Base-by-base conservation (phyloP, 2,329 filamentous ascomycete genomes). In the Aspergillus pseudoterreus region DNA sequence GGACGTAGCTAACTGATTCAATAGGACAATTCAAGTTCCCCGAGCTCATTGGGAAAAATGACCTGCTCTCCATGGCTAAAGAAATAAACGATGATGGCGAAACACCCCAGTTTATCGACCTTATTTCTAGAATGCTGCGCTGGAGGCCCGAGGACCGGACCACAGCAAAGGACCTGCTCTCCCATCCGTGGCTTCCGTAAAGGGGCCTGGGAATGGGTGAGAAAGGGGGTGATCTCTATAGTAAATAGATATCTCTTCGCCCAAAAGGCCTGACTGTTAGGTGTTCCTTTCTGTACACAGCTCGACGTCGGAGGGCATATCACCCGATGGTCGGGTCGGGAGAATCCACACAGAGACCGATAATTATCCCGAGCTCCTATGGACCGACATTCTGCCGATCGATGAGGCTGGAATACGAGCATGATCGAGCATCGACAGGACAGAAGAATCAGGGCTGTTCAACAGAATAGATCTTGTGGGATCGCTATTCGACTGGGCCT, bases 91-190 rank as follows among this genome's bases (percentile, higher is more conserved):
- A 47, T 44, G 38, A 45, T n/a, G 45, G 43, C 30, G 45, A 22
- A 51, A 49, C 43, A 19, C 15, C 24, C 43, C 38, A 47, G 32
- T 55, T 55, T 51, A 12, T 57, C 35, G 47, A 55, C 36, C 43
- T 57, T 43, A 51, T 55, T 39, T 49, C 45, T 39, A 32, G 46
- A 45, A 57, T 53, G 48, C 43, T 57, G 49, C 33, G 53, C 43
- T 57, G 45, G 55, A 49, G 47, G n/a, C 53, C 52, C 4, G 52
- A 55, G 47, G 52, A 57, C 42, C 44, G 46, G 45, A 8, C 53
- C 39, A 53, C 50, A n/a, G 50, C 53, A 17, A 43, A 55, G 44
- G 44, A 46, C 39, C 47, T 55, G 32, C 50, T 55, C 33, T 55
- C 43, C 15, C 43, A 55, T 50, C 50, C 53, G 33, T 55, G 50